These are phyloP conservation scores for Fusarium subtropicale DNA, from an alignment of 2,329 filamentous ascomycete species.

Conservation along the genomic window DNA sequence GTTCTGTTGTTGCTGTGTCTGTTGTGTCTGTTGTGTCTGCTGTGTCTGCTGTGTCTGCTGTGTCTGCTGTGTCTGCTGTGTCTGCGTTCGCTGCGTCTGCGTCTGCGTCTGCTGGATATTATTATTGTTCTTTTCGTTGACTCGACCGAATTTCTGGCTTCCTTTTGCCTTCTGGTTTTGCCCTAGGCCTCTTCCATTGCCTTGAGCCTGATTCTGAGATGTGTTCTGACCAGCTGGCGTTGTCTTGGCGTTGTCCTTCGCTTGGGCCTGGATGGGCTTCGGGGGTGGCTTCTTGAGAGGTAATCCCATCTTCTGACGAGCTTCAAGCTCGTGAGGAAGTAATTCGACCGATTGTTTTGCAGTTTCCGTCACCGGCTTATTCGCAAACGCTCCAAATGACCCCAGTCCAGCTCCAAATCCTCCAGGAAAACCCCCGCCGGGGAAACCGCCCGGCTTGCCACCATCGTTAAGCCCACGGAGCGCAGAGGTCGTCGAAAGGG, in stretches of 20 bases:
- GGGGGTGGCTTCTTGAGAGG: slow-evolving; percentile 31
- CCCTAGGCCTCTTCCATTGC: slow-evolving; percentile 1
- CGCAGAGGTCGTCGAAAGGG: slow-evolving; percentile 47
- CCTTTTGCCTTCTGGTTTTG: slow-evolving; percentile 5
- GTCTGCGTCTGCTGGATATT: slow-evolving; percentile 8
- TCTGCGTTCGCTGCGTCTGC: too few relatives aligned
- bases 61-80: neutral
- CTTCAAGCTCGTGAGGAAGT: slow-evolving; percentile 55
- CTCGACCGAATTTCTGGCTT: slow-evolving; percentile 5
- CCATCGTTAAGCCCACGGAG: slow-evolving; percentile 38
- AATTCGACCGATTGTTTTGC: slow-evolving; percentile 37
- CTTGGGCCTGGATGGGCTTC: slow-evolving; percentile 6
- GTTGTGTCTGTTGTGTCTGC: slow-evolving; percentile 12
- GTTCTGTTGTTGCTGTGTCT: neutral
- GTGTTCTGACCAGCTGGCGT: neutral
- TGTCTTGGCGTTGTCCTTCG: slow-evolving; percentile 13
- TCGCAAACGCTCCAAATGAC: slow-evolving; percentile 43
- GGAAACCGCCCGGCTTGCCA: slow-evolving; percentile 41
- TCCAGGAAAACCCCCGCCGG: slow-evolving; percentile 38
- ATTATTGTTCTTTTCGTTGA: neutral
- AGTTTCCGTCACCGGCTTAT: slow-evolving; percentile 10
- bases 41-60: slow-evolving; percentile 4
- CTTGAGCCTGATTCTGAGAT: slow-evolving; percentile 11
- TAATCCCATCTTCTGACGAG: slow-evolving; percentile 47
- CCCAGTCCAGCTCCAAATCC: slow-evolving; percentile 40